A percentile compares a stretch with the other conserved stretches of the same genome.
phyloP scores from a whole-genome alignment of 192 early-diverging fungal species.

The Umbelopsis sp. region DNA sequence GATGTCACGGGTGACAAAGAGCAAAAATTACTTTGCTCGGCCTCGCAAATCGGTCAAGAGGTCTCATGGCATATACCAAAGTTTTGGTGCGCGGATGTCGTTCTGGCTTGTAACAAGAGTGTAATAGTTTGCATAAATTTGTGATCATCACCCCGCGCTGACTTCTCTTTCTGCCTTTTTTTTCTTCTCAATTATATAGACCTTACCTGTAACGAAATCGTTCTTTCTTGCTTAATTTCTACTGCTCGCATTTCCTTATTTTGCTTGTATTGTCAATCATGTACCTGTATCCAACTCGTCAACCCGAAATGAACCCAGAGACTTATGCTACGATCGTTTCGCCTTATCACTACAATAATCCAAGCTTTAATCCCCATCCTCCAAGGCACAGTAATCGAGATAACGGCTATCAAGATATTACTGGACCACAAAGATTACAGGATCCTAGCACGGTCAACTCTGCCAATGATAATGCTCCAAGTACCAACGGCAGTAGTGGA shows the following conservation, averaged over 20 bases:
- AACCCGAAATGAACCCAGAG: constrained; percentile 18
- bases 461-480: background rate
- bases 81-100: background rate
- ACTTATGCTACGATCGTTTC: constrained; percentile 12
- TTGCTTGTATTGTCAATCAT: background rate
- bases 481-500: background rate
- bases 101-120: background rate
- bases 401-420: background rate
- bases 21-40: background rate
- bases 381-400: background rate
- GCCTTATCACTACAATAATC: constrained; percentile 22
- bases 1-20: background rate
- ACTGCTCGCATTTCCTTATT: background rate
- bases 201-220: background rate
- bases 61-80: constrained; percentile 11
- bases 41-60: background rate
- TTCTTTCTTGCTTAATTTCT: background rate
- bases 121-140: constrained; percentile 12
- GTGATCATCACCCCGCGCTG: constrained; percentile 13
- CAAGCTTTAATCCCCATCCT: constrained; percentile 10
- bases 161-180: background rate
- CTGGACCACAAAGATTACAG: background rate
- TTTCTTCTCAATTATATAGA: background rate
- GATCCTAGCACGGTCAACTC: background rate
- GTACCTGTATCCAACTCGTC: constrained; percentile 15